These are phyloP conservation scores for Astraeus odoratus DNA, from an alignment of 768 basidiomycete genomes.

Conservation along the genomic window DNA sequence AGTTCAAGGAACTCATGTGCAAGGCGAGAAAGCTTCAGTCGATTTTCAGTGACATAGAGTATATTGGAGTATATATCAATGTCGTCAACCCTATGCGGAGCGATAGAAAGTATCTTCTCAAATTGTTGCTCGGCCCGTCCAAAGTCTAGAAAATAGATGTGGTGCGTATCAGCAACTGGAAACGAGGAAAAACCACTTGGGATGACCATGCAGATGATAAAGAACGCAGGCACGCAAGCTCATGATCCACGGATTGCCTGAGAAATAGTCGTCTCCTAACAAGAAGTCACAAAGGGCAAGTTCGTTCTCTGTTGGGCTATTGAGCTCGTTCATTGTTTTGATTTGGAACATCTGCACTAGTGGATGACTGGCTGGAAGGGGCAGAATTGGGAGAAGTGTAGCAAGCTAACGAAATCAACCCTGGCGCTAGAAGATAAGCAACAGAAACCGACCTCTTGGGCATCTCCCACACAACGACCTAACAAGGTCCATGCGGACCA, in stretches of 20 bases:
- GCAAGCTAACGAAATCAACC: conserved; percentile 31
- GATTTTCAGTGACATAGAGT: conserved; percentile 89
- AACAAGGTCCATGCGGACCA: conserved; percentile 91
- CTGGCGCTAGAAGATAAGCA: not conserved
- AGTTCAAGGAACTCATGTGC: conserved; percentile 87
- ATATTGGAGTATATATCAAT: conserved; percentile 97
- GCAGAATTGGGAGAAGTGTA: conserved; percentile 37
- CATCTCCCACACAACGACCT: conserved; percentile 71
- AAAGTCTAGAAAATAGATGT: conserved; percentile 54
- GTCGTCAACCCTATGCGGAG: conserved; percentile 89
- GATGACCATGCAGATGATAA: conserved; percentile 85
- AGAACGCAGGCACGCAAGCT: conserved; percentile 78
- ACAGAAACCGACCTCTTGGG: conserved; percentile 62
- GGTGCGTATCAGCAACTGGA: not conserved
- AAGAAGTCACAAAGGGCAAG: conserved; percentile 76
- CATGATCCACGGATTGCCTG: conserved; percentile 79
- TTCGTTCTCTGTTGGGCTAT: conserved; percentile 83
- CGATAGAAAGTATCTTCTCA: conserved; percentile 68
- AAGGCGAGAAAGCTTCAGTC: conserved; percentile 79
- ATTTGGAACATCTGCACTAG: conserved; percentile 75
- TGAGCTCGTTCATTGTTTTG: conserved; percentile 83
- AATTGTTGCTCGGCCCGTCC: conserved; percentile 81
- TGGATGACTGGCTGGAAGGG: conserved; percentile 45
- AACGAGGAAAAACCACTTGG: not conserved
- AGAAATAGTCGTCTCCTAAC: conserved; percentile 64